Base-by-base conservation (phyloP, 805 yeast genomes). In the Monosporozyma solicola region DNA sequence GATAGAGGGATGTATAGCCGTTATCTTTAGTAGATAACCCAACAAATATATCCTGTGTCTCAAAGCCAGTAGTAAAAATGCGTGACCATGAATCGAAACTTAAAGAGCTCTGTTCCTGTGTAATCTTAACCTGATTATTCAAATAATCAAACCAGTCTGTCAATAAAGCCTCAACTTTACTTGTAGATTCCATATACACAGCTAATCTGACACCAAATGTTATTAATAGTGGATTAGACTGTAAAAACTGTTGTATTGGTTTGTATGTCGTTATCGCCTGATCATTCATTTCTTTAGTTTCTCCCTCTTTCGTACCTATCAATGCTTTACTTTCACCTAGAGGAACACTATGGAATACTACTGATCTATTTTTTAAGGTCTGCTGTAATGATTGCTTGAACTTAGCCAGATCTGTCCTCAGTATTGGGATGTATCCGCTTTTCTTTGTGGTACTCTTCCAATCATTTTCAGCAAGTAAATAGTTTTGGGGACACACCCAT, bases 401-500 rank as follows among this genome's bases (percentile, higher is more conserved):
- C 37, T 53, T 57, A 9, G 55, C 50, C 15, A 64, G 31, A 51
- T 63, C 67, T 24, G 65, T 51, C 51, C 56, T 57, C 49, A 64
- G 52, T 41, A 64, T 59, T 2, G 68, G 68, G 6, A 64, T 57
- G 48, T 49, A 63, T 2, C 68, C 68, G 4, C 60, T 58, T 48
- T 55, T 59, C 44, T 54, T 57, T 5, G 25, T 33, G n/a, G 51
- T 54, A 47, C 66, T 63, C 47, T 59, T 56, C 67, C 67, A 64
- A 32, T 47, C 49, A 25, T 45, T 45, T 5, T 59, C 56, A 5
- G 63, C 55, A 2, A 49, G 27, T n/a, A 63, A 51, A 50, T 61
- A 66, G 5, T 57, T 51, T 16, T 57, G 61, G 1, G 70, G 68
- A 5, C 65, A 63, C 3, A 66, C 68, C 47, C 57, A 66, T 13